phyloP scores from a whole-genome alignment of 441 rosid genomes.

The Rhodomyrtus psidioides region DNA sequence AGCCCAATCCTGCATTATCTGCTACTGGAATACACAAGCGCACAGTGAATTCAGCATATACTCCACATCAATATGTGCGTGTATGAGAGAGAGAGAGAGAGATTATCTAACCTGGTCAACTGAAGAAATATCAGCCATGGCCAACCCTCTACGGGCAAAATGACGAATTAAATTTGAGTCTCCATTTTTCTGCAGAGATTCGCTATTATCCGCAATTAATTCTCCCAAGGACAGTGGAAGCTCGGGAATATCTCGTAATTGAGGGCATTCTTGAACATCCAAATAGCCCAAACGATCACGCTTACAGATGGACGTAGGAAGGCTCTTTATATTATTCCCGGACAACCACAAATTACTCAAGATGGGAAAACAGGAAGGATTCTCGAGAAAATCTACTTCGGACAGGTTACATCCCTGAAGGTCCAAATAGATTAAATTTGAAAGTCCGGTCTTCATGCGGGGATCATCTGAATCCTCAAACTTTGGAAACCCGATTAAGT shows the following conservation, averaged over 20 bases:
- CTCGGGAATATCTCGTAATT: not conserved
- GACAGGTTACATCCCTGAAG: not conserved
- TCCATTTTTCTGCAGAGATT: too few species aligned
- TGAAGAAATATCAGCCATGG: not conserved
- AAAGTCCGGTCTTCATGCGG: accelerated
- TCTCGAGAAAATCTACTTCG: not conserved
- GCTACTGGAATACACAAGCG: too few species aligned
- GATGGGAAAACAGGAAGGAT: not conserved
- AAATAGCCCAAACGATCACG: not conserved
- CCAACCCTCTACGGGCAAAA: not conserved
- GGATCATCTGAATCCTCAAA: accelerated
- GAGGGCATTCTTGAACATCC: accelerated
- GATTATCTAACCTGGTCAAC: not conserved
- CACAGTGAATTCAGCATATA: too few species aligned
- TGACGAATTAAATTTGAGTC: too few species aligned
- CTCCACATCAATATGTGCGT: too few species aligned
- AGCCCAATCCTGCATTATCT: too few species aligned
- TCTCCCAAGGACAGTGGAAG: not conserved
- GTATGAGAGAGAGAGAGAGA: not conserved
- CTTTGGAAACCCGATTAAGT: not conserved
- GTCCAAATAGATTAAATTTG: accelerated
- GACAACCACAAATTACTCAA: accelerated
- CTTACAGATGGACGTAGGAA: not conserved
- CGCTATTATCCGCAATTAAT: too few species aligned
- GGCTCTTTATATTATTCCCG: accelerated